phyloP scores from a whole-genome alignment of 2,329 filamentous ascomycete species.

The Sporothrix luriei region DNA sequence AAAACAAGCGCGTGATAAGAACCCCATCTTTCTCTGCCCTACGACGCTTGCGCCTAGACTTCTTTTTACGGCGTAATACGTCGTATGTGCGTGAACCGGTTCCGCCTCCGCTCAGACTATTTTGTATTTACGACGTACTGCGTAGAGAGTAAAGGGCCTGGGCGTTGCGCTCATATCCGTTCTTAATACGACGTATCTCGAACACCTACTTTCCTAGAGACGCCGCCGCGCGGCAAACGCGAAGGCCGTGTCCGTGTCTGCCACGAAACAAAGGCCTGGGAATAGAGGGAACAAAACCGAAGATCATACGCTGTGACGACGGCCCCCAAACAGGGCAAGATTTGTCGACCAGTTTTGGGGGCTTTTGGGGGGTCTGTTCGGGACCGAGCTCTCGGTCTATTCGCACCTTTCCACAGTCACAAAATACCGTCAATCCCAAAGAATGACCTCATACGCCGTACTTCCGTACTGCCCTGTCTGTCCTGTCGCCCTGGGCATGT shows the following conservation, averaged over 20 bases:
- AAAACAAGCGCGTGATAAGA: constrained; percentile 8
- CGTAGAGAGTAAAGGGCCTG: background rate
- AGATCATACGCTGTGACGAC: too few relatives aligned
- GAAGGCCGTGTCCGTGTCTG: background rate
- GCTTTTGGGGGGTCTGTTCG: background rate
- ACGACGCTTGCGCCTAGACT: constrained; percentile 7
- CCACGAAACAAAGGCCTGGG: constrained; percentile 9
- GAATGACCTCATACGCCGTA: constrained; percentile 1
- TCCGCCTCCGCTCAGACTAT: too few relatives aligned
- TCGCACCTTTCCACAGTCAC: background rate
- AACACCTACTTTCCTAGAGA: background rate
- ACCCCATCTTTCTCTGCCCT: constrained; percentile 13
- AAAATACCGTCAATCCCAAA: background rate
- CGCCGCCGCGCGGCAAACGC: background rate
- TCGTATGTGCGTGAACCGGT: background rate
- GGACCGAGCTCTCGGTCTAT: background rate
- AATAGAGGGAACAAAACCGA: background rate
- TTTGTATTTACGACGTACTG: background rate
- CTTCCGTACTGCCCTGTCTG: background rate
- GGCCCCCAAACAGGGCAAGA: background rate
- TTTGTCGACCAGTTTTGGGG: constrained; percentile 15
- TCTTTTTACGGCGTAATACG: background rate
- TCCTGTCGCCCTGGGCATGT: too few relatives aligned
- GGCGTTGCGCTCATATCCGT: background rate
- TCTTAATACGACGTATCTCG: background rate